Evolutionary conservation across 257 asterid species (phyloP), one percentile per base, ranked within the genome.

Genomic region (Solanum corneliomulleri): DNA sequence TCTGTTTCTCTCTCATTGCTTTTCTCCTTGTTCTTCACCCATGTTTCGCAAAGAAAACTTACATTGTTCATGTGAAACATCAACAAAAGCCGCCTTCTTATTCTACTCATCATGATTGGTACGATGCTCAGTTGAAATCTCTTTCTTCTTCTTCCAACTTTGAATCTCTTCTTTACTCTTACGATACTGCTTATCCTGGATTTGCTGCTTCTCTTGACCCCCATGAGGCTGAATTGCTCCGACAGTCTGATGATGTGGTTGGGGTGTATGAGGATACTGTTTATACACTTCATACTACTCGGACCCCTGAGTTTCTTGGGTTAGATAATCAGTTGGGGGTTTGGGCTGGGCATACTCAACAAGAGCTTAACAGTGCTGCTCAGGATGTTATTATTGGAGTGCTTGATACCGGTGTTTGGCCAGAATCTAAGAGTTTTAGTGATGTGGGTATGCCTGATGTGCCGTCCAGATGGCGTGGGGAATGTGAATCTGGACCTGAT

Each of bases 401-500:
- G 1, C 89, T 92, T 13, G 94, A 92, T 20, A 92, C 94, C 23
- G 94, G 94, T 1, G 93, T 92, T n/a, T 92, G 94, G 94, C 94
- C 94, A 0, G 94, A 92, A 64, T 91, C 93, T 11, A 89, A 91
- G 86, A 90, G 93, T 64, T 92, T 86, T 20, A 90, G 84, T 7
- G 94, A 92, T 16, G 3, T 85, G 1, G 90, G 89, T 21, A 78
- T 92, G 45, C 86, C 93, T 4, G 87, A 60, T 12, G 75, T 92
- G 42, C 94, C 94, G 14, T 58, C 90, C 1, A 89, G 90, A 69
- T 92, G 94, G 93, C 84, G 70, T 20, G 94, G 94, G 11, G 69
- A 49, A 82, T 92, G 94, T 78, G 94, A 86, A 64, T 72, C 89
- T 21, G 91, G 91, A 0, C 71, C 41, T 20, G 93, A 89, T 71